Base-by-base conservation (phyloP, 2,329 filamentous ascomycete species). In the Aureobasidium sp. region DNA sequence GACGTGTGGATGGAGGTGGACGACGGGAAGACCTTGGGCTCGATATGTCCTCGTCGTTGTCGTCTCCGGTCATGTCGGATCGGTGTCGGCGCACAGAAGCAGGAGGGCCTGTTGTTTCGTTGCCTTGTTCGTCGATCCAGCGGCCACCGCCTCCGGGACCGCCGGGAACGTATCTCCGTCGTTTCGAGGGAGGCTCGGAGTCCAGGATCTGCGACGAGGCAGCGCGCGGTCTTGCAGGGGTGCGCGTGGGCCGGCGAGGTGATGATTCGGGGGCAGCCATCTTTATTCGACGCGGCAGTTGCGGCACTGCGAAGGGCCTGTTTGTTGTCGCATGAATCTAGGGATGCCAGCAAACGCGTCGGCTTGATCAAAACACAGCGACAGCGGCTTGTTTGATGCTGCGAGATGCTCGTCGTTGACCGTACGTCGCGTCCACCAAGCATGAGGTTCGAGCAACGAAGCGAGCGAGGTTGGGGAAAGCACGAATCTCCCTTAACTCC, bases 111-210 rank as follows among this genome's bases (percentile, higher is more conserved):
- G 57, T 76, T 77, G 67, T 82, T 64, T 87, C 84, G 62, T 81
- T 77, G 55, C 82, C 82, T 35, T 90, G 84, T 60, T 86, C 80
- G 66, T 95, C 89, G 37, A 94, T 79, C 72, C 91, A 95, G 70
- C 91, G 81, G 21, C 91, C 90, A 61, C 91, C 90, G 47, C 91
- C 91, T 40, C 90, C 90, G 61, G 90, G 87, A 3, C 90, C 91
- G 50, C 91, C 91, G 35, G 93, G 90, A 50, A 95, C 83, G 75
- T 96, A 96, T 74, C 74, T 77, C 63, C 74, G 73, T 68, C 72
- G 73, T 72, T 79, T 79, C 45, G 64, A 68, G 29, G 74, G 73
- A 33, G 75, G 75, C 57, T 74, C 75, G 19, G 73, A 74, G 62
- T 74, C 73, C 47, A 73, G 63, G 58, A 67, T 68, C 45, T 65